These are phyloP conservation scores for Pisolithus microcarpus DNA, from an alignment of 768 basidiomycete species.

Conservation along the genomic window DNA sequence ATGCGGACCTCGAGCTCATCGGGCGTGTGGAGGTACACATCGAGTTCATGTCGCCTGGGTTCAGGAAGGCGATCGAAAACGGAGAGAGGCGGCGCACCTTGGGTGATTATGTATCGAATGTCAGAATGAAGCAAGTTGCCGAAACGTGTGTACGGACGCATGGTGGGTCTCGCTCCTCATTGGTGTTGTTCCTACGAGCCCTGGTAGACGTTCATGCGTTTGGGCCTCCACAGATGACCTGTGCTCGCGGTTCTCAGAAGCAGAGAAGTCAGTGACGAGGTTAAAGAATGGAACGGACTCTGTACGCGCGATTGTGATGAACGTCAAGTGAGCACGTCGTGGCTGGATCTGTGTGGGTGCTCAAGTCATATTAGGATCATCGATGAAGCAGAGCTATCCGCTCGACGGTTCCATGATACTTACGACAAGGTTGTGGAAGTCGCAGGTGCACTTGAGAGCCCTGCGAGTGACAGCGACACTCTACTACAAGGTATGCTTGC, in stretches of 20 bases:
- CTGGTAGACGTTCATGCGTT: neutral
- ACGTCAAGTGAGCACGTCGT: conserved; percentile 36
- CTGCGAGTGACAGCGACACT: conserved; percentile 42
- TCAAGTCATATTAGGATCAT: conserved; percentile 36
- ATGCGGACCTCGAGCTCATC: conserved; percentile 68
- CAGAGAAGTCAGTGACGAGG: conserved; percentile 44
- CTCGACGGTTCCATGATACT: conserved; percentile 51
- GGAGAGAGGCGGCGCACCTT: conserved; percentile 64
- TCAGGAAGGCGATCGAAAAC: conserved; percentile 62
- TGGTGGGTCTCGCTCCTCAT: conserved; percentile 35
- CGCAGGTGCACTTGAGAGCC: conserved; percentile 48
- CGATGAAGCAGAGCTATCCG: conserved; percentile 52
- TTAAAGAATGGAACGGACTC: conserved; percentile 54
- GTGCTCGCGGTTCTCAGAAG: conserved; percentile 42
- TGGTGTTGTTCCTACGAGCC: neutral
- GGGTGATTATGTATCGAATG: conserved; percentile 73
- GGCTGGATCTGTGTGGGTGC: neutral
- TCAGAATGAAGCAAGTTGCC: conserved; percentile 75
- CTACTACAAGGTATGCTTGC: conserved; percentile 43
- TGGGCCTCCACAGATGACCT: conserved; percentile 45
- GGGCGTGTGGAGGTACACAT: conserved; percentile 59
- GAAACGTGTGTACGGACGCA: conserved; percentile 64
- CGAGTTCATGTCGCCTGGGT: conserved; percentile 65
- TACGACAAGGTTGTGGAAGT: conserved; percentile 49
- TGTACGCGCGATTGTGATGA: conserved; percentile 44